Base-by-base conservation (phyloP, 2,329 filamentous ascomycete species). In the Colletotrichum tamarilloi region DNA sequence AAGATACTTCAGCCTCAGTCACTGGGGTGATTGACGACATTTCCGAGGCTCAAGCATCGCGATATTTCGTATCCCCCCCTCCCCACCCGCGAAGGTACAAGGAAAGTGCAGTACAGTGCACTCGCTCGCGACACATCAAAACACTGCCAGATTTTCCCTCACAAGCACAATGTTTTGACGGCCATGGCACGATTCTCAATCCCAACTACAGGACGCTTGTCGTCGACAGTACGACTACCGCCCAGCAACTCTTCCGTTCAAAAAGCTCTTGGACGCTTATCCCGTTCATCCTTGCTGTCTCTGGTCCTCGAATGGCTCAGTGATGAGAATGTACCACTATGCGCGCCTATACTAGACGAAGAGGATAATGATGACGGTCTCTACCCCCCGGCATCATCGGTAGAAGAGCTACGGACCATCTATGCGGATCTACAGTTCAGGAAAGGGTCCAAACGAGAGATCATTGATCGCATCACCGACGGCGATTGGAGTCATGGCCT, bases 231-330 rank as follows among this genome's bases (percentile, higher is more conserved):
- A 75, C 91, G 91, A 77, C 88, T 96, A 78, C 88, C 91, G 70
- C 86, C 92, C 9, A 85, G 89, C 72, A 93, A 92, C 79, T 85
- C 89, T 58, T 86, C 91, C 35, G 88, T 95, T 62, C 81, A 88
- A 75, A 94, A 93, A 81, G 87, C 89, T 53, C 87, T 97, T 62
- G 88, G 86, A 73, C 92, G 92, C 67, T 87, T 97, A 22, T 93
- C 94, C 1, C 91, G 94, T 63, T 85, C 91, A 59, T 91, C 93
- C 0, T 88, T 97, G 26, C 84, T 97, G 30, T 89, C 91, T 0
- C 87, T 97, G 9, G 93, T 89, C 0, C 87, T 95, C 26, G 89
- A 93, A 83, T 97, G 95, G 95, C 90, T 97, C 3, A 90, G 92
- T 70, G 89, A 92, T 62, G 85, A 87, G 75, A 92, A 93, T 75